Percentiles rank a stretch among this genome's conserved stretches.
phyloP scores from a whole-genome alignment of 306 rosid species.

The Sesbania bispinosa region DNA sequence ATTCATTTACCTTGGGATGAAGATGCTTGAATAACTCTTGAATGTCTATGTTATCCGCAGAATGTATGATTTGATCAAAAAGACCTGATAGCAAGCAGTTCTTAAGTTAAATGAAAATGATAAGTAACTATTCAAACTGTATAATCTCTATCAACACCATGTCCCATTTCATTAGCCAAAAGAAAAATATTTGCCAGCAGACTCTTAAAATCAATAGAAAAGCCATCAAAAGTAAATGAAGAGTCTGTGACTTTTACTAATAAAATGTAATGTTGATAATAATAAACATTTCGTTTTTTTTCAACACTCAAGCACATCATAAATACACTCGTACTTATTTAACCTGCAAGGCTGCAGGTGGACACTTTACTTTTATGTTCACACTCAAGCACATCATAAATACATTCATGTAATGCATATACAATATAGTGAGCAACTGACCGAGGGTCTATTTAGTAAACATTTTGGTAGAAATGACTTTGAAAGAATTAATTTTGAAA shows the following conservation, averaged over 20 bases:
- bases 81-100: slow-evolving; percentile 56
- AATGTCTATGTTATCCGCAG: slow-evolving; percentile 84
- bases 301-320: background rate
- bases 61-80: slow-evolving; percentile 95
- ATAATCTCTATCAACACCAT: slow-evolving; percentile 4
- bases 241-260: background rate
- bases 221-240: background rate
- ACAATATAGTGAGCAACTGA: slow-evolving; percentile 2
- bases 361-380: background rate
- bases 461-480: background rate
- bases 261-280: background rate
- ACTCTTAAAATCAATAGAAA: slow-evolving; percentile 7
- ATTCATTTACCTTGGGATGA: slow-evolving; percentile 72
- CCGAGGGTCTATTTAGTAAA: background rate
- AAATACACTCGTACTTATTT: background rate
- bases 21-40: slow-evolving; percentile 87
- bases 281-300: background rate
- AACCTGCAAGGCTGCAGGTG: slow-evolving; percentile 4
- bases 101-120: slow-evolving; percentile 1
- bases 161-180: slow-evolving; percentile 3
- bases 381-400: background rate
- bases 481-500: background rate
- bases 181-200: background rate
- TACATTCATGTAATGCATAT: background rate
- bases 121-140: background rate